phyloP scores from a whole-genome alignment of 176 grass and related monocot species.

The Lolium perenne region DNA sequence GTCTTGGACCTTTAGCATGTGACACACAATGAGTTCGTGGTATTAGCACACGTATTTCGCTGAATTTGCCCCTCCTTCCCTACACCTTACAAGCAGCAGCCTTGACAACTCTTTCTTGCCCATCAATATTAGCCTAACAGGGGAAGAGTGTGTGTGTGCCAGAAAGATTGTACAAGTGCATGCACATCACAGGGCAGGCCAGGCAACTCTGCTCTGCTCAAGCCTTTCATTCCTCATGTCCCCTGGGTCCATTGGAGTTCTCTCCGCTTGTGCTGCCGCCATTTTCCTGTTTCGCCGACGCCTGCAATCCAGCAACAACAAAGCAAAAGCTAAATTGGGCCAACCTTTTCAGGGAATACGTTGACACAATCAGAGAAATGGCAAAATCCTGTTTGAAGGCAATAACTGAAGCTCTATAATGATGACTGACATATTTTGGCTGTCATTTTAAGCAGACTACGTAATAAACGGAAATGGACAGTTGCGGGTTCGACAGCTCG shows the following conservation, averaged over 20 bases:
- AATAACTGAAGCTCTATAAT: not conserved
- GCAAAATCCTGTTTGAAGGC: not conserved
- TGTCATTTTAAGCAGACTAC: no score
- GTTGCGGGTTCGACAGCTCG: no score
- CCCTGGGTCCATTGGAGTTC: not conserved
- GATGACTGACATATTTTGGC: no score
- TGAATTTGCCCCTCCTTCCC: no score
- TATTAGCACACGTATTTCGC: not conserved
- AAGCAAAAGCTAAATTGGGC: not conserved
- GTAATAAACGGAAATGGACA: no score
- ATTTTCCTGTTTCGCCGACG: conserved; percentile 12
- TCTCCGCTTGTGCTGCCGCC: conserved; percentile 23
- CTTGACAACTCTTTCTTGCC: conserved; percentile 10
- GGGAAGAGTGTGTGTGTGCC: not conserved
- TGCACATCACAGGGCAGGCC: not conserved
- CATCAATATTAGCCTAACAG: not conserved
- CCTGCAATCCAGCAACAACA: conserved; percentile 46
- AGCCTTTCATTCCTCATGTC: conserved; percentile 6
- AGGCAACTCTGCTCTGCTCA: conserved; percentile 16
- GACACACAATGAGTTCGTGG: no score
- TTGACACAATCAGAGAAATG: not conserved
- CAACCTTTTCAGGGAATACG: not conserved
- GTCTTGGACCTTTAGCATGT: no score
- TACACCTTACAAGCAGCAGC: not conserved
- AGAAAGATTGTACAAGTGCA: conserved; percentile 18